Conservation (phyloP, 73 alveolate species). For the Uronychia setigera region DNA sequence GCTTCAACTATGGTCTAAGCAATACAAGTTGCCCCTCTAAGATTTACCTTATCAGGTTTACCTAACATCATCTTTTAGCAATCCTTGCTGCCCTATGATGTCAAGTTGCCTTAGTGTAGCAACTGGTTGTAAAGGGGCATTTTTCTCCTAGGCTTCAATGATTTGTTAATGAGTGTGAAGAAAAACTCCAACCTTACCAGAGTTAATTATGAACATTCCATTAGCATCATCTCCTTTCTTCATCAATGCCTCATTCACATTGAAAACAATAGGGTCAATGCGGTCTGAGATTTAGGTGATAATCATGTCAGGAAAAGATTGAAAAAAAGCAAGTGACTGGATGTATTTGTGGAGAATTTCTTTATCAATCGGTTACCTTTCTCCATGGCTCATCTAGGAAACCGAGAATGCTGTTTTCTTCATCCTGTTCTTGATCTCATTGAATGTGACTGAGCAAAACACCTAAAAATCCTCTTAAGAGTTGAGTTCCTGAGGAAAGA, state of each 20-base stretch:
- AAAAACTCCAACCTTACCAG: background rate
- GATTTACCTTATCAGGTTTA: background rate
- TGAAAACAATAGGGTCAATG: background rate
- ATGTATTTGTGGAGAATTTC: background rate
- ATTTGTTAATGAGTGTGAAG: background rate
- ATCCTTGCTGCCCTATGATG: background rate
- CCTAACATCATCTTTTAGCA: background rate
- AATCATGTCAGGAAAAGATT: background rate
- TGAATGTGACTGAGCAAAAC: background rate
- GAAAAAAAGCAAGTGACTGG: background rate
- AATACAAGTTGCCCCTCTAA: background rate
- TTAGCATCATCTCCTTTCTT: background rate
- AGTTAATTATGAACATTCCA: background rate
- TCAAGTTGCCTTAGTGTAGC: background rate
- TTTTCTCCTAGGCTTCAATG: background rate
- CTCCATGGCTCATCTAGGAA: background rate
- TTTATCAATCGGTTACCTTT: background rate
- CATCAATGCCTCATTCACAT: background rate
- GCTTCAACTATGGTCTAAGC: background rate
- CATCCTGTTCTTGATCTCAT: background rate
- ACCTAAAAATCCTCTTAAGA: background rate
- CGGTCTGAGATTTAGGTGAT: background rate
- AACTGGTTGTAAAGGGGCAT: background rate
- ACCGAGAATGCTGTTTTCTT: background rate
- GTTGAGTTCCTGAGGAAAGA: background rate